Evolutionary conservation across 2,329 filamentous ascomycete genomes (phyloP), one percentile per base, ranked within the genome.

Genomic region (Rasamsonia emersonii): DNA sequence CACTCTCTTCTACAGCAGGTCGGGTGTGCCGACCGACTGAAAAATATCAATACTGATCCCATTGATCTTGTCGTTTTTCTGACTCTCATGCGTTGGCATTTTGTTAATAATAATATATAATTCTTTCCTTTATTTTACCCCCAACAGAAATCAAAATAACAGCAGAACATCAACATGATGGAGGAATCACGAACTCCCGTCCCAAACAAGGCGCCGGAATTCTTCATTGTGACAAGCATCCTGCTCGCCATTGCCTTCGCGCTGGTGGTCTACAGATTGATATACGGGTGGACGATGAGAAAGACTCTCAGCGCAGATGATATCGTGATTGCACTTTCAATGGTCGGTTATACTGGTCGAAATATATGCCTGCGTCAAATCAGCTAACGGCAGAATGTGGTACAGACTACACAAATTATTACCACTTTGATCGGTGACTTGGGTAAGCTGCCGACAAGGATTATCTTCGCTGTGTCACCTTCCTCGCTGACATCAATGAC

Each of bases 361-460:
- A n/a, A n/a, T n/a, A n/a, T n/a, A n/a, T n/a, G n/a, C n/a, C n/a
- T n/a, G n/a, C n/a, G n/a, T n/a, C n/a, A n/a, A n/a, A n/a, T n/a
- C n/a, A n/a, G n/a, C n/a, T n/a, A n/a, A n/a, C n/a, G n/a, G n/a
- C 19, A 18, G 7, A 18, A 6, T 13, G 6, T 18, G 17, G 10
- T 32, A 9, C 19, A 41, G 39, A 17, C 25, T 19, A 27, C 34
- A 11, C 30, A 33, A 18, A 33, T 41, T 21, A 9, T 39, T 9
- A 37, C 31, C 10, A 41, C 36, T 17, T 15, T 41, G 18, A 27
- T 39, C 13, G 39, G 39, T 25, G 39, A 39, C 32, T 17, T 39
- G 17, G 36, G 39, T 41, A 33, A 15, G 33, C 18, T 13, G 28
- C 13, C 9, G 11, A 13, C 15, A n/a, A 2, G 18, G n/a, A 5